Base-by-base conservation (phyloP, 768 basidiomycete species). In the Boletus barrowsii region DNA sequence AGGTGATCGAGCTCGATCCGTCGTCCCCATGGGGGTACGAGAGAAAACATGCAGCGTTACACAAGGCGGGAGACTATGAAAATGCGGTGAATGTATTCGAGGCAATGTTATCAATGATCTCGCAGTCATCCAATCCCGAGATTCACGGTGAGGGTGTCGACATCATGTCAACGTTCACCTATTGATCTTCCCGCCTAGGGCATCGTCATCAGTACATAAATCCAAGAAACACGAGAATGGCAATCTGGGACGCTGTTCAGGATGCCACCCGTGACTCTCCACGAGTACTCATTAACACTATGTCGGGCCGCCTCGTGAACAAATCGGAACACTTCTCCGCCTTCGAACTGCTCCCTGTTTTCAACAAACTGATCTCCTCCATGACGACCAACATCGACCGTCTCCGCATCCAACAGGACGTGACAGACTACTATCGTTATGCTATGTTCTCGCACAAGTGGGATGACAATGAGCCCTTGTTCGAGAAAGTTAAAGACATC, bases 1-100 rank as follows among this genome's bases (percentile, higher is more conserved):
- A 58, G 57, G 57, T 13, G 5, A 56, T 58, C 13, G 15, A 15
- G 22, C 54, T 43, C 3, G 46, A 58, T 2, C 46, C 46, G 3
- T 56, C 36, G 11, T 56, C 41, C 20, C 41, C 41, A 4, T 40
- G 9, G 7, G 57, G 54, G 5, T 56, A 56, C 6, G 42, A 47
- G 26, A 37, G 29, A 15, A 57, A 46, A n/a, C 24, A 44, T 47
- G 46, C 30, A 5, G 54, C 54, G 2, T 40, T 56, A 29, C 46
- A 11, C 4, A 13, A 24, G 10, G 45, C 36, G 2, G 45, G 26
- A 2, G 10, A 11, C 22, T 26, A 47, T 14, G 30, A 10, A 2
- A 22, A 45, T 33, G 49, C 41, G 18, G 30, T 51, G 15, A 15
- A 47, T 6, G 49, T 45, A 42, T 48, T 42, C 5, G 36, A 58